These are phyloP conservation scores for Aechmea fasciata DNA, from an alignment of 176 grass and related monocot species.

Conservation along the genomic window DNA sequence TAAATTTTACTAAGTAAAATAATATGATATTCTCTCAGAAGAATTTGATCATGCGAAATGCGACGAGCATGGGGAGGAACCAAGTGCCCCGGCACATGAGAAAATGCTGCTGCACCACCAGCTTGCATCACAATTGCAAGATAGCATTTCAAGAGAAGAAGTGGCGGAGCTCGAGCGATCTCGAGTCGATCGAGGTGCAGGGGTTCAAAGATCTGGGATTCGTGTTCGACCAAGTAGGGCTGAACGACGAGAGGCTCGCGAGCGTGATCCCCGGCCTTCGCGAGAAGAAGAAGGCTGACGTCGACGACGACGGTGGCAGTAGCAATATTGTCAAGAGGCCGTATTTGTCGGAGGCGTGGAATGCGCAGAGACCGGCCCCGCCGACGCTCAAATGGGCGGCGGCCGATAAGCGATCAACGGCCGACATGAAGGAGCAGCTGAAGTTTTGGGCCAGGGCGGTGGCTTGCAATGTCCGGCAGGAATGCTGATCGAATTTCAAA, in stretches of 20 bases:
- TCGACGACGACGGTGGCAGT: neutral
- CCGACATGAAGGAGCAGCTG: constrained; percentile 74
- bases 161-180: constrained; percentile 52
- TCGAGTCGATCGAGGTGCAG: constrained; percentile 84
- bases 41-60: too few species aligned
- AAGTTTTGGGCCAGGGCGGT: constrained; percentile 89
- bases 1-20: too few species aligned
- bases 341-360: constrained; percentile 73
- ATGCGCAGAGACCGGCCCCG: constrained; percentile 16
- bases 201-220: constrained; percentile 92
- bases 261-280: constrained; percentile 63
- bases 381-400: constrained; percentile 34
- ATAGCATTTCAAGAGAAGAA: constrained; percentile 39
- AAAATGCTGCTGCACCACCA: constrained; percentile 8
- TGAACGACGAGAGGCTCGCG: constrained; percentile 26
- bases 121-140: constrained; percentile 3
- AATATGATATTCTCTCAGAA: too few species aligned
- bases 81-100: constrained; percentile 12
- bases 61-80: constrained; percentile 6
- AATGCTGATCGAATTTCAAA: constrained; percentile 7
- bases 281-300: constrained; percentile 11
- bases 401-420: constrained; percentile 36
- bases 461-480: constrained; percentile 56
- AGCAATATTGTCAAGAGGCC: constrained; percentile 17
- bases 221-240: constrained; percentile 58